These are phyloP conservation scores for Sporothrix brunneoviolacea DNA, from an alignment of 2,329 filamentous ascomycete genomes.

Conservation along the genomic window DNA sequence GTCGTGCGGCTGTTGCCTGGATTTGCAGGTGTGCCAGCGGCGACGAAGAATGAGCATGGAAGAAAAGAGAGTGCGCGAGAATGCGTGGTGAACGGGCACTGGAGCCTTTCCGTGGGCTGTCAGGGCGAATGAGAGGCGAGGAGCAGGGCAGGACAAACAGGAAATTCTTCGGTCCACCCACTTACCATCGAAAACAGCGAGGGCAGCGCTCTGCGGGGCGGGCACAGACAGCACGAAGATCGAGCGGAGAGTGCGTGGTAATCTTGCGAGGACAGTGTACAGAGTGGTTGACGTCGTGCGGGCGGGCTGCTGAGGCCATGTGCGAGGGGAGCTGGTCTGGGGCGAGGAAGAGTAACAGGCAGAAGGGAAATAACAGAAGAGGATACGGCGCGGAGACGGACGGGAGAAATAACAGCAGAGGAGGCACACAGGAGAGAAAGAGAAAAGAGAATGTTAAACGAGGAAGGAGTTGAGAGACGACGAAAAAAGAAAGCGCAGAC, in stretches of 20 bases:
- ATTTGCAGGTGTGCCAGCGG: no score
- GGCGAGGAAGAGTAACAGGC: not conserved
- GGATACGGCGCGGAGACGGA: not conserved
- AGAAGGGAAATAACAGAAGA: not conserved
- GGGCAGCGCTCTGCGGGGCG: conserved; percentile 5
- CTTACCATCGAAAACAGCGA: conserved; percentile 7
- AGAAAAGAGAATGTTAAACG: not conserved
- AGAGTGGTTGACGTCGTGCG: not conserved
- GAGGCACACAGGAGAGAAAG: not conserved
- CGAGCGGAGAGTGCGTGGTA: not conserved
- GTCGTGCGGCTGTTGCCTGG: no score
- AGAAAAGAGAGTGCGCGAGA: not conserved
- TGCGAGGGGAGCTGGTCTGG: not conserved
- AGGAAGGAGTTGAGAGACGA: not conserved
- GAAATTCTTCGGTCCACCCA: not conserved
- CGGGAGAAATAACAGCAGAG: not conserved
- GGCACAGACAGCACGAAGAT: conserved; percentile 1
- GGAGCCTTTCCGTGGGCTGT: not conserved
- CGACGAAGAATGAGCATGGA: not conserved
- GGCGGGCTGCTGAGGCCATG: not conserved
- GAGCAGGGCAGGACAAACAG: not conserved
- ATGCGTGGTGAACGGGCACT: conserved; percentile 3
- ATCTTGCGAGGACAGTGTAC: conserved; percentile 1
- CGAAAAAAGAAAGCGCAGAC: not conserved
- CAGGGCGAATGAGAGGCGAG: not conserved